Evolutionary conservation across 805 yeast species (phyloP), one percentile per base, ranked within the genome.

Genomic region (Isabelozyma heimii): DNA sequence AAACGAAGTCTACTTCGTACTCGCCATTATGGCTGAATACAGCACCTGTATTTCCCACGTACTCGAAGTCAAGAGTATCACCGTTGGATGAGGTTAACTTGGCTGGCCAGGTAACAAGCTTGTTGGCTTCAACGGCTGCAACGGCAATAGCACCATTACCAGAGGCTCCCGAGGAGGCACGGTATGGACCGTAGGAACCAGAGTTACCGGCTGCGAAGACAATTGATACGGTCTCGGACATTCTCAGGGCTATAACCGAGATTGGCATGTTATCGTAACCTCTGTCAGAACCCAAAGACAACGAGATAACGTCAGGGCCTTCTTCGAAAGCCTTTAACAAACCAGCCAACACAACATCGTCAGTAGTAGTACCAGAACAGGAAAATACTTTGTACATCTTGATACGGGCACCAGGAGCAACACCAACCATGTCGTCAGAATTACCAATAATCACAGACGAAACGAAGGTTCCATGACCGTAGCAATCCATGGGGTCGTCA

Each of bases 171-270:
- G 28, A 45, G 35, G 46, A 54, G 48, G 51, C 56, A 46, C 24
- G 40, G 45, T 47, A 46, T 42, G 27, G 39, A 37, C 41, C 54
- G 42, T 9, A 30, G 50, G 33, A 59, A 48, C 53, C 59, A 30
- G 39, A n/a, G 30, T 53, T 55, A 41, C 40, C 40, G 5, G 58
- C 58, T 20, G 59, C 55, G 42, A 46, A 45, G 15, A 56, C 55
- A n/a, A 56, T 53, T 2, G 47, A 24, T 27, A 48, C 48, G 20
- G 33, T 40, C 16, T 55, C 52, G 37, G 49, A 47, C 27, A 55
- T 50, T 17, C 48, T 35, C 15, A 44, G 40, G 37, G 55, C 57
- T 10, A 55, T 24, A 1, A 38, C 16, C n/a, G 59, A 42, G 12
- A 50, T 10, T 12, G 57, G 59, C 41, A 45, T 16, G 17, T 27